Conservation (phyloP, 441 rosid genomes). For the Flueggea neowawraea region DNA sequence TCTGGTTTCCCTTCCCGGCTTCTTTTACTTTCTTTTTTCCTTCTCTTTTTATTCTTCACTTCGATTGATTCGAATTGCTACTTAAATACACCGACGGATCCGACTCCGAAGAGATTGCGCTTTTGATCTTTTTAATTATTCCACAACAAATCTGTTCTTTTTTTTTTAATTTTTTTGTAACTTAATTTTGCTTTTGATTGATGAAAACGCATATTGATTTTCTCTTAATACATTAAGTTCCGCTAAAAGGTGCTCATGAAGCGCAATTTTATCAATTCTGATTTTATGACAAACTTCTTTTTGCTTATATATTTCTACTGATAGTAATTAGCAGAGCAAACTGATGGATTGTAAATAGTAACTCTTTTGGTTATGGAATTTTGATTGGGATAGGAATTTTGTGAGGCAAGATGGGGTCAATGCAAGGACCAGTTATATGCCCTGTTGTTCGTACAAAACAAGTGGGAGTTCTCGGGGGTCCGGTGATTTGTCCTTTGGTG, state of each 20-base stretch:
- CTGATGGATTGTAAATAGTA: no score
- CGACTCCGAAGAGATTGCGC: no score
- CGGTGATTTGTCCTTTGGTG: constrained; percentile 35
- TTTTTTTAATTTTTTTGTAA: background rate
- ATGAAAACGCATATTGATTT: no score
- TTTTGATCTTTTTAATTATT: no score
- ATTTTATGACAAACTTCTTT: no score
- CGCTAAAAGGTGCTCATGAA: no score
- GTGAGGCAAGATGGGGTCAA: constrained; percentile 48
- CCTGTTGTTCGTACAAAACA: constrained; percentile 62
- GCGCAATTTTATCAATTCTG: no score
- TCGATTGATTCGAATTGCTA: background rate
- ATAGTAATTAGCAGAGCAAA: no score
- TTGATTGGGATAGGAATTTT: constrained; percentile 1
- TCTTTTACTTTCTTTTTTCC: constrained; percentile 11
- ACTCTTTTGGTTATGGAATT: background rate
- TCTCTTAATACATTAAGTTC: no score
- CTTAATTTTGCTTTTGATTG: background rate
- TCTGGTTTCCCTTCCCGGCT: background rate
- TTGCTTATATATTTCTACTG: no score
- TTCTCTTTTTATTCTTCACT: constrained; percentile 9
- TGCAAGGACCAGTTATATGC: constrained; percentile 74
- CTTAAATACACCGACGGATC: no score
- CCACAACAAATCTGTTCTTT: no score
- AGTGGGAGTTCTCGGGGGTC: constrained; percentile 42